phyloP scores from a whole-genome alignment of 352 stramenopile genomes.

The Nothophytophthora sp. region DNA sequence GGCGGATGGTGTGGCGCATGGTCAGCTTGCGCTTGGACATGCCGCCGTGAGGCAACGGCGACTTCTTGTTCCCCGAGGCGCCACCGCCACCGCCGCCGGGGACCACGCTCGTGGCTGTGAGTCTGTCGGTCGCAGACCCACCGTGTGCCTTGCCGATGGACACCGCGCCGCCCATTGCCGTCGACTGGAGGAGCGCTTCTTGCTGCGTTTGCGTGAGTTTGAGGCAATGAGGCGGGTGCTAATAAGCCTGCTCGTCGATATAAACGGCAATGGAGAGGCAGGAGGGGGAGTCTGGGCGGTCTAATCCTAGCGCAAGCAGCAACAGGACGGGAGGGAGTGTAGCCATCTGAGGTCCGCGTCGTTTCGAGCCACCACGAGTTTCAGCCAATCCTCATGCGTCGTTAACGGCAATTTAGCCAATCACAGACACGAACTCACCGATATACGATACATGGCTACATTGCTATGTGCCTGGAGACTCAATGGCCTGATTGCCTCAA shows the following conservation, averaged over 20 bases:
- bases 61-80: not conserved
- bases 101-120: constrained; percentile 17
- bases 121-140: constrained; percentile 3
- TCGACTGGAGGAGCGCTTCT: not conserved
- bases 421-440: too few species aligned
- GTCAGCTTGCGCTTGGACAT: constrained; percentile 33
- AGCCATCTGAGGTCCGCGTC: not conserved
- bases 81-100: not conserved
- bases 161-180: constrained; percentile 26
- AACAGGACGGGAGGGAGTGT: not conserved
- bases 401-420: too few species aligned
- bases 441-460: too few species aligned
- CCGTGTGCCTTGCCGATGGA: constrained; percentile 12
- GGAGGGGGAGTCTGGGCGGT: not conserved
- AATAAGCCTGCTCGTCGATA: too few species aligned
- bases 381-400: too few species aligned
- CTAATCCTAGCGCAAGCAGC: not conserved
- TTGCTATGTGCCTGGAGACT: too few species aligned
- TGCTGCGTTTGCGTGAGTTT: not conserved
- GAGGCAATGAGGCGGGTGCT: not conserved
- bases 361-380: too few species aligned
- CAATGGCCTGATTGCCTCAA: too few species aligned
- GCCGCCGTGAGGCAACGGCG: constrained; percentile 1
- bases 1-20: constrained; percentile 32
- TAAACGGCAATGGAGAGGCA: not conserved